Evolutionary conservation across 352 stramenopile genomes (phyloP).

Genomic region (Pythium plurisporium): DNA sequence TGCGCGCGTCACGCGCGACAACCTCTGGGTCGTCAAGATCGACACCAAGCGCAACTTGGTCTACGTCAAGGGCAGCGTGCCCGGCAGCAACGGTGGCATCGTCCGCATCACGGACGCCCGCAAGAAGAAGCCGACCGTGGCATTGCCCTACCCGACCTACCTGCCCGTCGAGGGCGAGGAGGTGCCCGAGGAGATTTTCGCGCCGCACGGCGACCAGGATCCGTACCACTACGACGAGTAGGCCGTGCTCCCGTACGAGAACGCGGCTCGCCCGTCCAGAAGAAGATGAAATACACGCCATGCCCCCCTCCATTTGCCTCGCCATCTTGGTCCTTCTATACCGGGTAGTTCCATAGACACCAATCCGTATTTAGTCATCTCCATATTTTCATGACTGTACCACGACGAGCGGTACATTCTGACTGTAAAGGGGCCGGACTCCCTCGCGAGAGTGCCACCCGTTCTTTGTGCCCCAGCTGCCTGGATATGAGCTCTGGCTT

Average conservation of each 20-base stretch:
- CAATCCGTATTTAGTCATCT: neutral
- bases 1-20: conserved; percentile 94
- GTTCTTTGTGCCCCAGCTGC: neutral
- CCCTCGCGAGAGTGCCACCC: neutral
- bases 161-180: conserved; percentile 38
- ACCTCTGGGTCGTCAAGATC: conserved; percentile 92
- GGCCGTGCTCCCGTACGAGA: no score
- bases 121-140: conserved; percentile 67
- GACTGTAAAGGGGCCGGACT: conserved; percentile 3
- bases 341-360: no score
- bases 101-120: conserved; percentile 83
- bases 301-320: neutral
- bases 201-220: conserved; percentile 69
- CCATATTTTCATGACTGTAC: neutral
- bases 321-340: neutral
- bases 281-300: neutral
- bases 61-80: conserved; percentile 92
- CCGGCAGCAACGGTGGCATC: conserved; percentile 86
- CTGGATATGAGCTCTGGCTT: neutral
- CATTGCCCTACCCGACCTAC: conserved; percentile 84
- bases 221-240: conserved; percentile 84
- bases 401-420: neutral
- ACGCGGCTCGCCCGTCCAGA: no score
- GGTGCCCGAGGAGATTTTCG: conserved; percentile 65
- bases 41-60: conserved; percentile 92